Evolutionary conservation across 2,329 filamentous ascomycete species (phyloP), one percentile per base, ranked within the genome.

Genomic region (Ophiocordyceps unilateralis): DNA sequence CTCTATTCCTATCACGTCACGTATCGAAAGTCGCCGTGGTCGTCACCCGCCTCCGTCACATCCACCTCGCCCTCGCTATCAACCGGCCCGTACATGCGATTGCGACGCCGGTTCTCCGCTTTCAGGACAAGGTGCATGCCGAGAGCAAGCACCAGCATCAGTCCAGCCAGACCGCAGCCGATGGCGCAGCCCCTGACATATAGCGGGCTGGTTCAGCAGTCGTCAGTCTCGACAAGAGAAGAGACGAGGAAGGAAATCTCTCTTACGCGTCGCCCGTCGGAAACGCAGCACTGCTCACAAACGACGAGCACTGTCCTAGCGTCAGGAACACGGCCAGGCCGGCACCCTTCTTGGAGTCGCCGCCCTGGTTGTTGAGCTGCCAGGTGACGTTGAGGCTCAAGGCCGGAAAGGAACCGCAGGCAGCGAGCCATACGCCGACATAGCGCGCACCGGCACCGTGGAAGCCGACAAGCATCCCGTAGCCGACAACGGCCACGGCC

Each of bases 391-490:
- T 58, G 32, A 57, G 50, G 24, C 47, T 46, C 5, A 58, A 39
- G 6, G 47, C 46, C 22, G 44, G 44, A 37, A 59, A 61, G 1
- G 58, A 49, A 1, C 59, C 59, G n/a, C 50, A 48, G 1, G 51
- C 49, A 1, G 61, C 63, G 19, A 66, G 51, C 48, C 53, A 66
- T 0, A 63, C 50, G 1, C 56, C 63, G 0, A 55, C 47, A 47
- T 66, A 66, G 5, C 63, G 53, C 3, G 51, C 51, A 1, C 51
- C 55, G 1, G 52, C 9, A 38, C 48, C 46, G 50, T 40, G 51
- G 21, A 56, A 48, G 20, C 53, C 42, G 10, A 49, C 49, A 5
- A 52, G 44, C 14, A 54, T 43, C 3, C 48, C 44, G 30, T 65
- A 66, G 0, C 62, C 63, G 3, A 55, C 47, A 36, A 44, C 22